These are phyloP conservation scores for Drechslerella coelobrocha DNA, from an alignment of 2,329 filamentous ascomycete species.

Conservation along the genomic window DNA sequence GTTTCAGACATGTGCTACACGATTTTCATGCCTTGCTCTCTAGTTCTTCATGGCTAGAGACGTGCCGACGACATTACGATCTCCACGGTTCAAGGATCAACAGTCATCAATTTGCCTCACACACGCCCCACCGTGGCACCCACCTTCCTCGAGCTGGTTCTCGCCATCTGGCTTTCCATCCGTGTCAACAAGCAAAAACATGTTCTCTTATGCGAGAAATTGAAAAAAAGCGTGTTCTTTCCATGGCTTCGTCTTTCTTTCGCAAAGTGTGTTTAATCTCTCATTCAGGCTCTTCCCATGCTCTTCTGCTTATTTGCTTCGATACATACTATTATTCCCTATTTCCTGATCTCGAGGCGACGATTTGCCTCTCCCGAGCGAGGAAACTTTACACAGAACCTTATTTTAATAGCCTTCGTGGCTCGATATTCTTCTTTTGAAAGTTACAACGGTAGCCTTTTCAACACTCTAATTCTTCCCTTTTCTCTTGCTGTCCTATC, in stretches of 20 bases:
- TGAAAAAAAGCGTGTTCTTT: slow-evolving; percentile 33
- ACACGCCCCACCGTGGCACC: slow-evolving; percentile 49
- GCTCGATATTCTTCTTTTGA: too few relatives aligned
- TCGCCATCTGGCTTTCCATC: slow-evolving; percentile 32
- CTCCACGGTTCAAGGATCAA: slow-evolving; percentile 21
- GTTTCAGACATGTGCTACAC: slow-evolving; percentile 40
- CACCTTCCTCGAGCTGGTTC: slow-evolving; percentile 44
- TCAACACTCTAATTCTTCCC: slow-evolving; percentile 12
- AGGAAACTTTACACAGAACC: slow-evolving; percentile 12
- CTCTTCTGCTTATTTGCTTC: slow-evolving; percentile 4
- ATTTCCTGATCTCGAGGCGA: slow-evolving; percentile 12
- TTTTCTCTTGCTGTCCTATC: slow-evolving; percentile 7
- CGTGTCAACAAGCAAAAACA: slow-evolving; percentile 1
- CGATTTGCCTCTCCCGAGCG: slow-evolving; percentile 32
- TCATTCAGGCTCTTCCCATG: slow-evolving; percentile 46
- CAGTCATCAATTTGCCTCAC: slow-evolving; percentile 31
- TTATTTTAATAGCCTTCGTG: too few relatives aligned
- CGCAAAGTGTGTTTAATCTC: slow-evolving; percentile 44
- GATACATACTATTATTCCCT: slow-evolving; percentile 15
- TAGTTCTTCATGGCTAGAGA: slow-evolving; percentile 35
- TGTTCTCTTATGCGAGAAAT: slow-evolving; percentile 11
- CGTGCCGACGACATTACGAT: slow-evolving; percentile 33
- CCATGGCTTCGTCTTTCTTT: slow-evolving; percentile 25
- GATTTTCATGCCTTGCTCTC: slow-evolving; percentile 39
- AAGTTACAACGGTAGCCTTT: slow-evolving; percentile 14